Base-by-base conservation (phyloP, 2,329 filamentous ascomycete genomes). In the Botrytis pseudocinerea region DNA sequence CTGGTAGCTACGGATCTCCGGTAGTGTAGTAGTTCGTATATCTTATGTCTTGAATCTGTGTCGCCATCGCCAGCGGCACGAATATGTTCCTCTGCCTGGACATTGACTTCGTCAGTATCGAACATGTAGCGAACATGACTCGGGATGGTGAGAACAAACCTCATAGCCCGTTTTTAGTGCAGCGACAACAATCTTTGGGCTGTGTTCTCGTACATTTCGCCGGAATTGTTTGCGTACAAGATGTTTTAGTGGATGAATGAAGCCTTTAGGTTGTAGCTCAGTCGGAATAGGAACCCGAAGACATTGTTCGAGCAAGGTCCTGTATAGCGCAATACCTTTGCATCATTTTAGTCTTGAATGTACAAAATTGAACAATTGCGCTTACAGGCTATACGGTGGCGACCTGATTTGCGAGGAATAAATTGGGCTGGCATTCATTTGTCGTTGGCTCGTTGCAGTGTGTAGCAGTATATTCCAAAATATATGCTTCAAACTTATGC, bases 161-260 rank as follows among this genome's bases (percentile, higher is more conserved):
- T 89, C 87, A 83, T 95, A 95, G 38, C 92, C 93, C 40, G 88
- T 87, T 48, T 87, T 83, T 77, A 95, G 88, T 12, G 89, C 87
- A 2, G 88, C 84, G 68, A 87, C 86, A 38, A 93, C 83, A 54
- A 92, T 84, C 28, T 89, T 86, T 1, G 85, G 83, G 76, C 89
- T 91, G 20, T 85, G 87, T 73, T 91, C 85, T 64, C 84, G 80
- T 62, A 83, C 83, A 80, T 93, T 91, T 73, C 86, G 85, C 69
- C 82, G 84, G 80, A 95, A 94, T 73, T 87, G 85, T 75, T 87
- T 88, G 73, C 86, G 87, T 63, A 94, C 83, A 7, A 92, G 82
- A 72, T 87, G 85, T 69, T 84, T 83, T 71, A 93, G 82, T 0
- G 88, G 87, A 74, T 80, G 77, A 59, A 78, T 32, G 61, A 74